Evolutionary conservation across 495 filamentous ascomycete genomes (phyloP).

Genomic region (Poronia punctata): DNA sequence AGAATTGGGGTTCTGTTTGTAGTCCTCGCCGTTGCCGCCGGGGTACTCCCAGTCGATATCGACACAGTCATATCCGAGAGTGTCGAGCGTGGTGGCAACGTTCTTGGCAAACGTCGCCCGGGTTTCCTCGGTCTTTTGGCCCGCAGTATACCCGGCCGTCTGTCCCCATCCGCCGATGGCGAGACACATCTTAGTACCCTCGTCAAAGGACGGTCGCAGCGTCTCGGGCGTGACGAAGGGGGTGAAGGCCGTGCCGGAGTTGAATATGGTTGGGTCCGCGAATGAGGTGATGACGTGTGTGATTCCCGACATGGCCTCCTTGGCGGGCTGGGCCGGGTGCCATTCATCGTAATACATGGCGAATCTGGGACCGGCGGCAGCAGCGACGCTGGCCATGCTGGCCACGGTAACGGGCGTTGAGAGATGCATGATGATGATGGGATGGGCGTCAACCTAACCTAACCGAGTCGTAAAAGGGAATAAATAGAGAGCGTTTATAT

Average conservation of each 20-base stretch:
- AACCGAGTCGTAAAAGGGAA: no score
- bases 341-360: conserved; percentile 30
- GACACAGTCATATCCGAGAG: conserved; percentile 50
- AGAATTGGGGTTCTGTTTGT: conserved; percentile 52
- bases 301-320: conserved; percentile 27
- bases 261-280: conserved; percentile 47
- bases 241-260: conserved; percentile 35
- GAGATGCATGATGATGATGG: conserved; percentile 16
- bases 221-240: conserved; percentile 43
- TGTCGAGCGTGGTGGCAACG: conserved; percentile 44
- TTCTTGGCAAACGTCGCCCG: conserved; percentile 52
- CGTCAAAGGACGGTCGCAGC: conserved; percentile 46
- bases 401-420: conserved; percentile 9
- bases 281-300: conserved; percentile 57
- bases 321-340: conserved; percentile 25
- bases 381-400: conserved; percentile 5
- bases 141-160: conserved; percentile 47
- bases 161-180: conserved; percentile 58
- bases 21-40: conserved; percentile 54
- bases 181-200: conserved; percentile 51
- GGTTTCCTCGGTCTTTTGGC: conserved; percentile 42
- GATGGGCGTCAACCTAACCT: no score
- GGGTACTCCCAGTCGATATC: conserved; percentile 66
- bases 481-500: not conserved
- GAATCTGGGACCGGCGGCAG: conserved; percentile 16